A percentile compares a stretch with the other conserved stretches of the same genome.
Evolutionary conservation across 495 filamentous ascomycete genomes (phyloP).

Genomic region (Mycothermus thermophilus): DNA sequence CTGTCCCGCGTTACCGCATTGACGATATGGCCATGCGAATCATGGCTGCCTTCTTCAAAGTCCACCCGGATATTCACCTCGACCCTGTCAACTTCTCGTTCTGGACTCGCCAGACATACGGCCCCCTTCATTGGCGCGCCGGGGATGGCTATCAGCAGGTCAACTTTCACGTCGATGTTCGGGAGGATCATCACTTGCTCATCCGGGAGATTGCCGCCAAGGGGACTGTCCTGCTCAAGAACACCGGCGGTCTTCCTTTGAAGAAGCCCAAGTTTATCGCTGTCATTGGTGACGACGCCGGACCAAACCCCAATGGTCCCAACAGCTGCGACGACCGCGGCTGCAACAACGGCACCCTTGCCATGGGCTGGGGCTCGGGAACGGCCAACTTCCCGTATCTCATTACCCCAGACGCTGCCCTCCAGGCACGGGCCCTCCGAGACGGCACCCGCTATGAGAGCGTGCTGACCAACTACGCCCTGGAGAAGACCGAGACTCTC

Average conservation of each 20-base stretch:
- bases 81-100: slow-evolving; percentile 74
- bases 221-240: slow-evolving; percentile 83
- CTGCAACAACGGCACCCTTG: slow-evolving; percentile 78
- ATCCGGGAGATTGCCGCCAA: slow-evolving; percentile 64
- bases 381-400: slow-evolving; percentile 86
- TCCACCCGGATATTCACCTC: slow-evolving; percentile 50
- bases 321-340: slow-evolving; percentile 74
- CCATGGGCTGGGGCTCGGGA: slow-evolving; percentile 90
- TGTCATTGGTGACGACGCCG: slow-evolving; percentile 80
- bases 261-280: slow-evolving; percentile 60
- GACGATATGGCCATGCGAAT: slow-evolving; percentile 91
- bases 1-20: slow-evolving; percentile 76
- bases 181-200: slow-evolving; percentile 51
- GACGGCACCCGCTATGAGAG: slow-evolving; percentile 53
- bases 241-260: slow-evolving; percentile 61
- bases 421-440: slow-evolving; percentile 53
- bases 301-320: slow-evolving; percentile 58
- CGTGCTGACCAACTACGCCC: slow-evolving; percentile 61
- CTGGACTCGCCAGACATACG: slow-evolving; percentile 68
- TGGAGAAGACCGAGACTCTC: slow-evolving; percentile 39
- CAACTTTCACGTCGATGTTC: slow-evolving; percentile 80
- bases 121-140: slow-evolving; percentile 49
- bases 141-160: slow-evolving; percentile 48
- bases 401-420: slow-evolving; percentile 72
- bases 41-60: slow-evolving; percentile 87